A percentile compares a stretch with the other conserved stretches of the same genome.
Conservation (phyloP, 2,329 filamentous ascomycete genomes). For the Lanzia echinophila region DNA sequence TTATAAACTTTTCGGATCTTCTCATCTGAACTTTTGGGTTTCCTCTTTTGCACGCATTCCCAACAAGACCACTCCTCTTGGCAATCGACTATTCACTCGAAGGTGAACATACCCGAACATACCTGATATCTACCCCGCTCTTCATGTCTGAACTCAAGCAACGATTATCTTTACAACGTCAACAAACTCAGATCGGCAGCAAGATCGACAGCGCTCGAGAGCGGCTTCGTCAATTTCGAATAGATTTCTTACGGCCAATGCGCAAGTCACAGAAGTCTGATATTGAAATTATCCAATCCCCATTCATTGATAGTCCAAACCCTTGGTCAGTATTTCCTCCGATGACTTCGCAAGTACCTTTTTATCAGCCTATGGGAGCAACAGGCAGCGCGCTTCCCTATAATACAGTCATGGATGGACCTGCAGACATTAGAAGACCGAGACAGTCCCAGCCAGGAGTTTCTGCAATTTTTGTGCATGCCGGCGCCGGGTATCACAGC, state of each 20-base stretch:
- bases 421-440: conserved; percentile 19
- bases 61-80: background rate
- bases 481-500: conserved; percentile 91
- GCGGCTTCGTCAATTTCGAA: conserved; percentile 18
- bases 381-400: background rate
- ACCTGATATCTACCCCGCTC: background rate
- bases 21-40: background rate
- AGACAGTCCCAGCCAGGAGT: conserved; percentile 29
- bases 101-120: background rate
- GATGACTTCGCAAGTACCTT: background rate
- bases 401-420: conserved; percentile 24
- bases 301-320: conserved; percentile 10
- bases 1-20: background rate
- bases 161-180: conserved; percentile 10
- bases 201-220: conserved; percentile 14
- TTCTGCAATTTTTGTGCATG: conserved; percentile 88
- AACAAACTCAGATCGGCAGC: conserved; percentile 9
- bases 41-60: background rate
- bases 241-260: conserved; percentile 15
- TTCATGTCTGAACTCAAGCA: conserved; percentile 11
- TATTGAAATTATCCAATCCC: conserved; percentile 13
- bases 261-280: conserved; percentile 11
- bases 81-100: conserved; percentile 2
- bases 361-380: background rate
- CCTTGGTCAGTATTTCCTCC: conserved; percentile 7